These are phyloP conservation scores for Plasmodium berghei DNA, from an alignment of 169 alveolate genomes.

Conservation along the genomic window DNA sequence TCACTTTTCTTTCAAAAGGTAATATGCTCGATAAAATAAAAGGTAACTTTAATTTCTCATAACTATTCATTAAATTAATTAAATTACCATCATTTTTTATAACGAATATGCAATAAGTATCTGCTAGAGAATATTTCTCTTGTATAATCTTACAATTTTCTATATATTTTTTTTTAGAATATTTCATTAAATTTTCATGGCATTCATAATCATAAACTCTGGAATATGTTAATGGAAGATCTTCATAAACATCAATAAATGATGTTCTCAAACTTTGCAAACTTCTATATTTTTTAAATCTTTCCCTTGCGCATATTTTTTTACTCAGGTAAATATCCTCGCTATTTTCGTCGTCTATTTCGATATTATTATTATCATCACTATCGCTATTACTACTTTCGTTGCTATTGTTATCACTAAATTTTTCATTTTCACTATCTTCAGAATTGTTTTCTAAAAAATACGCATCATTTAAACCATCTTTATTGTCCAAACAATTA, in stretches of 20 bases:
- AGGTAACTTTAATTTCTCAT: slow-evolving; percentile 72
- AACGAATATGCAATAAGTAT: slow-evolving; percentile 62
- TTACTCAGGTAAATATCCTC: slow-evolving; percentile 42
- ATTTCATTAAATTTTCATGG: slow-evolving; percentile 81
- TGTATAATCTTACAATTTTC: slow-evolving; percentile 45
- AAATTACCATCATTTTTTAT: slow-evolving; percentile 77
- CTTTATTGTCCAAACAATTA: not conserved
- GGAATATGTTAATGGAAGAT: slow-evolving; percentile 92
- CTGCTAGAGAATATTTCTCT: slow-evolving; percentile 53
- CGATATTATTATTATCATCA: slow-evolving; percentile 12
- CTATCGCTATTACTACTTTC: not conserved
- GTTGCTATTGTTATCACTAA: not conserved
- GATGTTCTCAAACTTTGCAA: slow-evolving; percentile 91
- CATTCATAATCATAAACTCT: slow-evolving; percentile 92
- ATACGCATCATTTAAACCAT: not conserved
- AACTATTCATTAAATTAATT: slow-evolving; percentile 11
- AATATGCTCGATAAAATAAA: slow-evolving; percentile 91
- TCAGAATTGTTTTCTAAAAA: not conserved
- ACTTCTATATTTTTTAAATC: slow-evolving; percentile 93
- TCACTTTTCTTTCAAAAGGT: slow-evolving; percentile 94
- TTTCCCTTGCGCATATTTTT: slow-evolving; percentile 82
- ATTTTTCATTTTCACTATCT: not conserved
- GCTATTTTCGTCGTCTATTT: slow-evolving; percentile 16
- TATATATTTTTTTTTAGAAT: slow-evolving; percentile 76
- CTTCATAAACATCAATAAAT: slow-evolving; percentile 94